A percentile compares a stretch with the other conserved stretches of the same genome.
Conservation (phyloP, 306 rosid genomes). For the Cicer cuneatum region DNA sequence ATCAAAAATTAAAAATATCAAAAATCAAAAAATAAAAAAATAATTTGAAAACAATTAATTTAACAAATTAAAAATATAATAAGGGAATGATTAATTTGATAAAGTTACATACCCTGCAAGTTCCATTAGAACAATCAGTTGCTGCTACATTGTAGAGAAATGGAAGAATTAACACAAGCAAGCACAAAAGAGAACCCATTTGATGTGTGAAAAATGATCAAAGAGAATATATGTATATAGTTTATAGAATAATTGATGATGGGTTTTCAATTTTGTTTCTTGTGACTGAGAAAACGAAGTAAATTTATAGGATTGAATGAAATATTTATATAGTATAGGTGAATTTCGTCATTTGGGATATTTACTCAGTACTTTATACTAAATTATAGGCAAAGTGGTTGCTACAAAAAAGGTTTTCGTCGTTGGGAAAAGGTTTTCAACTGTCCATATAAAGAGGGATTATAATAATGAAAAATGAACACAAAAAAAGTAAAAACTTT, state of each 20-base stretch:
- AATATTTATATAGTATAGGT: not conserved
- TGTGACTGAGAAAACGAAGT: conserved; percentile 58
- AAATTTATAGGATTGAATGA: conserved; percentile 3
- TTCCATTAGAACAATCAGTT: conserved; percentile 64
- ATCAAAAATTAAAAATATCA: not conserved
- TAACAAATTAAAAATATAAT: not conserved
- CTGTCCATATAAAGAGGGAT: too few relatives aligned
- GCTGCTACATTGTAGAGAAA: conserved; percentile 38
- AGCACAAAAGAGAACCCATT: conserved; percentile 48
- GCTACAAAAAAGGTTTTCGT: too few relatives aligned
- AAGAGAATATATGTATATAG: not conserved
- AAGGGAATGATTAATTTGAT: not conserved
- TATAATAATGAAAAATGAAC: too few relatives aligned
- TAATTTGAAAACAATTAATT: not conserved
- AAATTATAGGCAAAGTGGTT: not conserved
- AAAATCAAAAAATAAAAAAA: conserved; percentile 1
- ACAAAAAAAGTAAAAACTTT: too few relatives aligned
- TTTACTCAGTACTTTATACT: not conserved
- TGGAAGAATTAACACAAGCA: conserved; percentile 42
- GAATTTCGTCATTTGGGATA: not conserved
- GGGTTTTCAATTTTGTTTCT: conserved; percentile 19
- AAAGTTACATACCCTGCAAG: conserved; percentile 59
- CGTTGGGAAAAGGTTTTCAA: too few relatives aligned
- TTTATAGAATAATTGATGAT: conserved; percentile 6
- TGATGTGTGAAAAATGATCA: conserved; percentile 20